phyloP scores from a whole-genome alignment of 768 basidiomycete genomes.

The Leccinum rimulosum region DNA sequence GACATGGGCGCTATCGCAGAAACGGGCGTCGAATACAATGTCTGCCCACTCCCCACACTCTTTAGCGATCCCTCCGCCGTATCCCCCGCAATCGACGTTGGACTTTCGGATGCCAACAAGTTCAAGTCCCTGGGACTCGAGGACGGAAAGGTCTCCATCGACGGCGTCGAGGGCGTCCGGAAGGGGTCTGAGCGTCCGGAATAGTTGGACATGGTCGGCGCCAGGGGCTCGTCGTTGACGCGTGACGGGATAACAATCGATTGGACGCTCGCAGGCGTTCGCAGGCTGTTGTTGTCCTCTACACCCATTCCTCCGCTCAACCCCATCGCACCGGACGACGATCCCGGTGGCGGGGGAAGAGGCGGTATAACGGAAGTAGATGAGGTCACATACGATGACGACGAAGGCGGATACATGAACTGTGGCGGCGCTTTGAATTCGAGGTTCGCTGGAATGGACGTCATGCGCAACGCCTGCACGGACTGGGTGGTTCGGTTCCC shows the following conservation, averaged over 20 bases:
- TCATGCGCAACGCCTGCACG: conserved; percentile 35
- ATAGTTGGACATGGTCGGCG: conserved; percentile 24
- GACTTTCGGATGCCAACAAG: conserved; percentile 1
- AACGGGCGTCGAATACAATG: conserved; percentile 13
- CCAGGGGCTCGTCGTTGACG: conserved; percentile 29
- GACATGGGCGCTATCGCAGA: conserved; percentile 4
- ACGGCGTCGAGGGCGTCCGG: conserved; percentile 28
- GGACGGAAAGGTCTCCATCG: conserved; percentile 26
- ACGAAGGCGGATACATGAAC: conserved; percentile 27
- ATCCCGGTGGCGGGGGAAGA: conserved; percentile 14
- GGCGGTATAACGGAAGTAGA: conserved; percentile 7
- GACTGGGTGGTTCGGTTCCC: conserved; percentile 45
- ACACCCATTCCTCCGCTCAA: conserved; percentile 2
- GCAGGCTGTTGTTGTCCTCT: conserved; percentile 3
- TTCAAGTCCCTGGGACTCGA: conserved; percentile 11
- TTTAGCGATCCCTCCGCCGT: conserved; percentile 3
- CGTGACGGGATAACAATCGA: conserved; percentile 25
- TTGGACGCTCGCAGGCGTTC: conserved; percentile 26
- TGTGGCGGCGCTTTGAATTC: conserved; percentile 11
- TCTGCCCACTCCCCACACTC: conserved; percentile 18
- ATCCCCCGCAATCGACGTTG: not conserved
- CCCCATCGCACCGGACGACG: not conserved
- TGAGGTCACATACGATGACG: not conserved
- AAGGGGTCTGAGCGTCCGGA: conserved; percentile 26
- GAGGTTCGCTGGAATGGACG: conserved; percentile 17